Conservation (phyloP, 164 flowering plant genomes). For the Vitis riparia region DNA sequence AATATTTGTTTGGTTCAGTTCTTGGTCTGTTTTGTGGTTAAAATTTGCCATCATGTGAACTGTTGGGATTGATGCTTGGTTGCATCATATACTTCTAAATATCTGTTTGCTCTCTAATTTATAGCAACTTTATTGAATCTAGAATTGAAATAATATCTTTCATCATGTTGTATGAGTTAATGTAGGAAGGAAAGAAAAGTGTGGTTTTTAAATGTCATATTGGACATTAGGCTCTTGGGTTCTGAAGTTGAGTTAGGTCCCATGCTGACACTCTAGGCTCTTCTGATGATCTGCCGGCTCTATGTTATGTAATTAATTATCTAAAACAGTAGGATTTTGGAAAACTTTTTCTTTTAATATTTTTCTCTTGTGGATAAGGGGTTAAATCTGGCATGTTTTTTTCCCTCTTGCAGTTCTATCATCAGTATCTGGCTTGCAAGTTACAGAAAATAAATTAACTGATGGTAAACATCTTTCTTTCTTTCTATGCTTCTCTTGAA, state of each 20-base stretch:
- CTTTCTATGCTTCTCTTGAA: background rate
- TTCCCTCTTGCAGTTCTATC: conserved; percentile 71
- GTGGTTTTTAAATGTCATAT: background rate
- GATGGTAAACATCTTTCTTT: conserved; percentile 37
- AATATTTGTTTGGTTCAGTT: background rate
- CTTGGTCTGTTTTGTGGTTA: background rate
- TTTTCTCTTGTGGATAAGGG: background rate
- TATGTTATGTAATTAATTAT: background rate
- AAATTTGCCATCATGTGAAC: background rate
- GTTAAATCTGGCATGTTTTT: conserved; percentile 8
- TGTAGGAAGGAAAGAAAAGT: background rate
- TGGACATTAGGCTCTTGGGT: background rate
- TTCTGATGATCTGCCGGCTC: background rate
- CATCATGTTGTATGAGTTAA: background rate
- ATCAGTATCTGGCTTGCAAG: conserved; percentile 75
- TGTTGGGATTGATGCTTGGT: background rate
- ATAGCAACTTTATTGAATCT: background rate
- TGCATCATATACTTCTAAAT: background rate
- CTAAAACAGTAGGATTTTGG: background rate
- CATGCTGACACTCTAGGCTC: background rate
- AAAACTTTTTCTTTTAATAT: background rate
- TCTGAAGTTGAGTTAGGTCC: background rate
- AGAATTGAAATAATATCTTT: background rate
- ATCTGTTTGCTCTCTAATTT: background rate
- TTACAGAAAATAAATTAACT: conserved; percentile 42